Evolutionary conservation across 2,329 filamentous ascomycete genomes (phyloP).

Genomic region (Elsinoe ampelina): DNA sequence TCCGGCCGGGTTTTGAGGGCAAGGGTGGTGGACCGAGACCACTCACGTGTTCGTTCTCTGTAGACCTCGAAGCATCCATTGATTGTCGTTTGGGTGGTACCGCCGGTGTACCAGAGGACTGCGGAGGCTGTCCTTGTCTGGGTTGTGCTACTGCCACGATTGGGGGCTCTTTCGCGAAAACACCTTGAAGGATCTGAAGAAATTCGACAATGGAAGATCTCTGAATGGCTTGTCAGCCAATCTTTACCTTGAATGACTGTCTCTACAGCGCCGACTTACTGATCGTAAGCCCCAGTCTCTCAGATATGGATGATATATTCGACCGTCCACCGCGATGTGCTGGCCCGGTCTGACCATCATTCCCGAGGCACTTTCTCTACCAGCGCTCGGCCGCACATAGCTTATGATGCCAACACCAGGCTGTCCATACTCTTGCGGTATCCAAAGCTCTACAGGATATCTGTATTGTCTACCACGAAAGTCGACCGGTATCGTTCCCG

Average conservation of each 20-base stretch:
- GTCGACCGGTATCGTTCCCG: slow-evolving; percentile 79
- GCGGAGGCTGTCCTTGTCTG: neutral
- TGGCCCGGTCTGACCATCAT: slow-evolving; percentile 90
- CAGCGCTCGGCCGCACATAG: slow-evolving; percentile 66
- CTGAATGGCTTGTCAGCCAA: slow-evolving; percentile 46
- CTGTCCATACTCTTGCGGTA: slow-evolving; percentile 66
- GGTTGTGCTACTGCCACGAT: slow-evolving; percentile 59
- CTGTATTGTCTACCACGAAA: slow-evolving; percentile 85
- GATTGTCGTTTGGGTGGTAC: neutral
- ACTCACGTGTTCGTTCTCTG: neutral
- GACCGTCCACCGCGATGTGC: slow-evolving; percentile 86
- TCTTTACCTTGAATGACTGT: neutral
- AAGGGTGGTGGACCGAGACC: slow-evolving; percentile 35
- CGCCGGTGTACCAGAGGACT: slow-evolving; percentile 53
- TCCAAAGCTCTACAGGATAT: slow-evolving; percentile 87
- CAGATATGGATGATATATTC: slow-evolving; percentile 91
- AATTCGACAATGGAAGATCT: slow-evolving; percentile 80
- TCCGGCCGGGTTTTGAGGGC: slow-evolving; percentile 45
- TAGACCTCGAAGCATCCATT: neutral
- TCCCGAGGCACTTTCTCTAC: neutral
- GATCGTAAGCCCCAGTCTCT: slow-evolving; percentile 64
- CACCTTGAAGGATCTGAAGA: slow-evolving; percentile 66
- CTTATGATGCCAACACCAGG: slow-evolving; percentile 75
- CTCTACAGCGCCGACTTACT: neutral
- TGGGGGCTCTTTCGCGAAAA: slow-evolving; percentile 92